These are phyloP conservation scores for Hylodesmum podocarpum DNA, from an alignment of 306 rosid species.

Conservation along the genomic window DNA sequence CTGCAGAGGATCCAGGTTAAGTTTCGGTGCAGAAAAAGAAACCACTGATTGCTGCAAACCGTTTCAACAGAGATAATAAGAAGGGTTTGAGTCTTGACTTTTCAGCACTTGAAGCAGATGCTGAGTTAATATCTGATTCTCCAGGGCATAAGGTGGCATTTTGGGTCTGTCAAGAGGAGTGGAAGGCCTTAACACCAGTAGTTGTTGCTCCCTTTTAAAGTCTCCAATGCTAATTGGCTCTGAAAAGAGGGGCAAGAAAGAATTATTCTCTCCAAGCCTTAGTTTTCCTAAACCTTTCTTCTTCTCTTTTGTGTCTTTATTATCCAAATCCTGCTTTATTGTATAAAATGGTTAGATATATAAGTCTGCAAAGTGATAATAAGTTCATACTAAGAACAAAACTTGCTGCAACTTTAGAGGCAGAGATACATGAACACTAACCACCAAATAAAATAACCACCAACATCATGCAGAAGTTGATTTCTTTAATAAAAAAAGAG, in stretches of 20 bases:
- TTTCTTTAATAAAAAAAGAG: background rate
- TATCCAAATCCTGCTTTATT: conserved; percentile 66
- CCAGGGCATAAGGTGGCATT: conserved; percentile 59
- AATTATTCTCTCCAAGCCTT: conserved; percentile 74
- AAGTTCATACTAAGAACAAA: no score
- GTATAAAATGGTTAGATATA: conserved; percentile 11
- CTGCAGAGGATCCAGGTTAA: no score
- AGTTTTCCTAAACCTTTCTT: conserved; percentile 72
- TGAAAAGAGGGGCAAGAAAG: conserved; percentile 80
- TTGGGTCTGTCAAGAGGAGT: conserved; percentile 61
- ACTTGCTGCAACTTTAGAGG: background rate
- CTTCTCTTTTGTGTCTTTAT: conserved; percentile 66
- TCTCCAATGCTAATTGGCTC: conserved; percentile 90
- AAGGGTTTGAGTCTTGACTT: conserved; percentile 94
- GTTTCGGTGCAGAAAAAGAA: conserved; percentile 82
- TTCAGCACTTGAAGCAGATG: conserved; percentile 60
- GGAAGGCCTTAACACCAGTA: conserved; percentile 49
- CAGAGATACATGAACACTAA: background rate
- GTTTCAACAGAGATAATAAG: conserved; percentile 73
- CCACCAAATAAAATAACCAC: background rate
- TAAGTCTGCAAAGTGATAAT: background rate
- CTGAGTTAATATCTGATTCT: conserved; percentile 67
- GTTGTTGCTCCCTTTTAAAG: conserved; percentile 86
- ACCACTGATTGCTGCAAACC: conserved; percentile 66
- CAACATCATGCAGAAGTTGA: conserved; percentile 10